These are phyloP conservation scores for Podaxis carcinomalis DNA, from an alignment of 768 basidiomycete genomes.

Conservation along the genomic window DNA sequence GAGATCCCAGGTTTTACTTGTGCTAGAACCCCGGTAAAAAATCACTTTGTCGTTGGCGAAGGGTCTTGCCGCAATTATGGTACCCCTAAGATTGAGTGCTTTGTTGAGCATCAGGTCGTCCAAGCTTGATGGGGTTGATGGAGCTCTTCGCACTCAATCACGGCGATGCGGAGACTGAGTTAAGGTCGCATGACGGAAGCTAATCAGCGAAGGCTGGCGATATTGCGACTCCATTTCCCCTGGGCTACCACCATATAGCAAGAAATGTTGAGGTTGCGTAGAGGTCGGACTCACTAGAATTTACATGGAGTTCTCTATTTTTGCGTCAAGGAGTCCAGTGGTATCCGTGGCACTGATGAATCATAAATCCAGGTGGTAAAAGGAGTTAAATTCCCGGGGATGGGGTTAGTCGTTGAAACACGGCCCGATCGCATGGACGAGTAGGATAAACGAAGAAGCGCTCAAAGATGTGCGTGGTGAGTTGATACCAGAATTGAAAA, in stretches of 20 bases:
- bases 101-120: not conserved
- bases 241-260: not conserved
- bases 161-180: not conserved
- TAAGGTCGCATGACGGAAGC: not conserved
- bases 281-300: not conserved
- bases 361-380: too few relatives aligned
- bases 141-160: not conserved
- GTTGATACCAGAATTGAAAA: too few relatives aligned
- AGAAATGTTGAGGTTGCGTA: not conserved
- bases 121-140: not conserved
- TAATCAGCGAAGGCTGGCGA: not conserved
- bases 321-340: too few relatives aligned
- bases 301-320: not conserved
- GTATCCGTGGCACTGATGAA: too few relatives aligned
- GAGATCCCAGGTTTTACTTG: not conserved
- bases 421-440: too few relatives aligned
- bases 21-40: not conserved
- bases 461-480: too few relatives aligned
- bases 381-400: too few relatives aligned
- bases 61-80: not conserved
- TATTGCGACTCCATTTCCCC: not conserved
- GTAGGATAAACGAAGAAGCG: too few relatives aligned
- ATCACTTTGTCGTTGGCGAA: not conserved
- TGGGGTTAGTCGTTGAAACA: too few relatives aligned
- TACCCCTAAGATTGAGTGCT: not conserved